Conservation (phyloP, 2,329 filamentous ascomycete genomes). For the Aspergillus alliaceus region DNA sequence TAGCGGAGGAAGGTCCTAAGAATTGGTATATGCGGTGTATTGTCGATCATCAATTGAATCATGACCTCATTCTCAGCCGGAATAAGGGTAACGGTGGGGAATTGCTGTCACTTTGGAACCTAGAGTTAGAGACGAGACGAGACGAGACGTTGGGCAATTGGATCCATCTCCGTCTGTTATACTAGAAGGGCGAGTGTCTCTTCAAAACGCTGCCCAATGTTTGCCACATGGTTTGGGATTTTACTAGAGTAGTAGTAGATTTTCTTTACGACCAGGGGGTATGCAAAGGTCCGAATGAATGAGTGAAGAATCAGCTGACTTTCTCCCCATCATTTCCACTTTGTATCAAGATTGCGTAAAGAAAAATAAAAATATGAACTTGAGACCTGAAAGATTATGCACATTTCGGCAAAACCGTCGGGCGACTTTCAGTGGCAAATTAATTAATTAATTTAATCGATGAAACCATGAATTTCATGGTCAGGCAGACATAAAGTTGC, state of each 20-base stretch:
- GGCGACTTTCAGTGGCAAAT: conserved; percentile 1
- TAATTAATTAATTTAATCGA: background rate
- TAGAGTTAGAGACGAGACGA: too few species aligned
- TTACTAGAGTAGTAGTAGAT: too few species aligned
- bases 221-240: background rate
- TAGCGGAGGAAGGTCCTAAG: too few species aligned
- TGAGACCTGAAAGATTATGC: background rate
- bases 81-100: background rate
- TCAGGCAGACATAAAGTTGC: background rate
- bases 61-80: background rate
- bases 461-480: background rate
- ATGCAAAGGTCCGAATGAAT: too few species aligned
- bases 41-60: background rate
- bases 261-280: too few species aligned
- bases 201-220: background rate
- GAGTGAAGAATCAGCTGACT: too few species aligned
- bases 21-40: background rate
- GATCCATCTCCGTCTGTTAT: too few species aligned
- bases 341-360: background rate
- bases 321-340: too few species aligned
- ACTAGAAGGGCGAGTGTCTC: too few species aligned
- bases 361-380: background rate
- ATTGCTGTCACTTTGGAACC: too few species aligned
- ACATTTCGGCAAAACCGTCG: too few species aligned
- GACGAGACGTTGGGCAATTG: background rate